A percentile compares a stretch with the other conserved stretches of the same genome.
Evolutionary conservation across 768 basidiomycete genomes (phyloP).

Genomic region (Sutorius australiensis): DNA sequence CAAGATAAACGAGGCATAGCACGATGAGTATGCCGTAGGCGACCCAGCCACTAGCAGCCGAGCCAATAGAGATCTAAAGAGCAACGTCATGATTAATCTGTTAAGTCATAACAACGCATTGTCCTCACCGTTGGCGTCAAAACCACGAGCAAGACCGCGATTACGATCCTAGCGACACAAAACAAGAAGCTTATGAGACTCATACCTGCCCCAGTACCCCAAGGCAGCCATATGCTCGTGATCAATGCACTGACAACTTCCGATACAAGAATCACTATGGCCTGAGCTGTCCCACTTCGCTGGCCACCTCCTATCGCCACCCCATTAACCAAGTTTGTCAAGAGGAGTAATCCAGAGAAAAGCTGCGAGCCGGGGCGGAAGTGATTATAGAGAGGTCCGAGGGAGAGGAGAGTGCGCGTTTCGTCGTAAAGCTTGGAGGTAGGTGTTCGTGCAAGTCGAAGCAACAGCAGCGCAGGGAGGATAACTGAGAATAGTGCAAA

Average conservation of each 20-base stretch:
- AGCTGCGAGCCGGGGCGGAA: constrained; percentile 89
- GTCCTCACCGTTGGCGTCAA: constrained; percentile 77
- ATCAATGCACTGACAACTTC: constrained; percentile 85
- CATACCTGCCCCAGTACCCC: constrained; percentile 97
- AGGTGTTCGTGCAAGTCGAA: constrained; percentile 74
- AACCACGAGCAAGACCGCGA: constrained; percentile 87
- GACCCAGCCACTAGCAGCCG: constrained; percentile 85
- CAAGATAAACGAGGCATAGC: constrained; percentile 74
- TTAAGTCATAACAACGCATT: not conserved
- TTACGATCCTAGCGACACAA: constrained; percentile 84
- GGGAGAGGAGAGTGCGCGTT: constrained; percentile 82
- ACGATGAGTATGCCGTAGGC: constrained; percentile 90
- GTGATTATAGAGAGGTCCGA: constrained; percentile 93
- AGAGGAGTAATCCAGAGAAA: constrained; percentile 78
- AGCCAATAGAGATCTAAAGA: constrained; percentile 75
- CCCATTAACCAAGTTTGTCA: constrained; percentile 78
- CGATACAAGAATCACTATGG: constrained; percentile 82
- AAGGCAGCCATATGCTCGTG: constrained; percentile 93
- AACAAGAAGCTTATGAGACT: constrained; percentile 92
- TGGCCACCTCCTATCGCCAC: constrained; percentile 88
- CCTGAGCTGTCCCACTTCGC: constrained; percentile 85
- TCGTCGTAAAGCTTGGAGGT: constrained; percentile 94
- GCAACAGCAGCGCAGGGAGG: constrained; percentile 68
- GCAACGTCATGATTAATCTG: constrained; percentile 10
- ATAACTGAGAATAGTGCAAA: constrained; percentile 78